Conservation (phyloP, 164 flowering plant species). For the Liquidambar formosana region DNA sequence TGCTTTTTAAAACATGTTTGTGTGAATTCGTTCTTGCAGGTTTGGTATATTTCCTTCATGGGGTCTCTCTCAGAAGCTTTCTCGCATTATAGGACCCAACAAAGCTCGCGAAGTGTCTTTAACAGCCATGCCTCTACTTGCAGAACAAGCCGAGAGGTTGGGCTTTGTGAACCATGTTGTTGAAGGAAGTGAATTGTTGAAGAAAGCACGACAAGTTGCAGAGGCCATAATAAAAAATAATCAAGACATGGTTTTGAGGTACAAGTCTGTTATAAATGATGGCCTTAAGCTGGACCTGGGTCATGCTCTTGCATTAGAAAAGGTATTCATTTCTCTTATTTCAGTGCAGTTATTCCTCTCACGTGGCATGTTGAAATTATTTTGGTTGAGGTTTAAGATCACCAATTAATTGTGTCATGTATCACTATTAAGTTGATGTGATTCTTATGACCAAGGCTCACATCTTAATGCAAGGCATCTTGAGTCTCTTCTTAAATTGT, state of each 20-base stretch:
- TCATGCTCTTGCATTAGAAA: constrained; percentile 76
- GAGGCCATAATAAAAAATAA: constrained; percentile 75
- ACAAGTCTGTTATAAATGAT: constrained; percentile 83
- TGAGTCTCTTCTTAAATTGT: too few relatives aligned
- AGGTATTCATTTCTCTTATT: constrained; percentile 44
- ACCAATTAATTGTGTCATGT: too few relatives aligned
- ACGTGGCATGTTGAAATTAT: too few relatives aligned
- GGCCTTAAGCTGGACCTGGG: constrained; percentile 73
- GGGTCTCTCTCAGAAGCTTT: constrained; percentile 96
- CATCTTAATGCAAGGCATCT: too few relatives aligned
- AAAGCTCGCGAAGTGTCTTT: constrained; percentile 88
- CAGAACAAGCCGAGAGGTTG: constrained; percentile 79
- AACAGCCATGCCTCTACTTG: constrained; percentile 65
- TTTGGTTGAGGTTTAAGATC: too few relatives aligned
- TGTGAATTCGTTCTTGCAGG: constrained; percentile 34
- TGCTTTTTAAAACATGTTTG: too few relatives aligned
- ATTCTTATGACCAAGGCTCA: too few relatives aligned
- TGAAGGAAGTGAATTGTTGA: constrained; percentile 60
- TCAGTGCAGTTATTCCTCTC: too few relatives aligned
- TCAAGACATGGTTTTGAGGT: constrained; percentile 75
- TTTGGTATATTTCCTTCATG: constrained; percentile 98
- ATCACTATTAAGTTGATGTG: too few relatives aligned
- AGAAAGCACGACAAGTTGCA: constrained; percentile 76
- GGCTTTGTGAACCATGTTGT: constrained; percentile 90
- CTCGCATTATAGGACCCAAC: constrained; percentile 80